Conservation (phyloP, 306 rosid species). For the Prunus salicina region DNA sequence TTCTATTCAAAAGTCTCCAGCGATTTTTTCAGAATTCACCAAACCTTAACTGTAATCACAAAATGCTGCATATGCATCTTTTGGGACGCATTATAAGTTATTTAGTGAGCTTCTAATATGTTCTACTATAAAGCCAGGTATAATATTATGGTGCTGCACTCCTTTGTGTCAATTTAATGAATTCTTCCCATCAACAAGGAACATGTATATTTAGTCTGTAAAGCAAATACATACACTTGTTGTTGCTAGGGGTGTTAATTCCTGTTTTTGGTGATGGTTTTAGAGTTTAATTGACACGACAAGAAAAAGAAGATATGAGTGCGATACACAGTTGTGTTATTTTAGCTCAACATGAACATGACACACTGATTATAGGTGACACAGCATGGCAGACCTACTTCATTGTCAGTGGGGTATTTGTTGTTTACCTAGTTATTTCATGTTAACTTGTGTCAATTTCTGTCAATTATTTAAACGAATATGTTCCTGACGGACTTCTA, state of each 20-base stretch:
- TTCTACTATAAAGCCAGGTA: too few relatives aligned
- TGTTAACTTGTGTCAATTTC: too few relatives aligned
- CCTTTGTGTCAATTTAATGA: neutral
- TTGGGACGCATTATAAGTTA: neutral
- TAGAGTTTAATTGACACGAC: neutral
- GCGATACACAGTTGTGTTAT: too few relatives aligned
- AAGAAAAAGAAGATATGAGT: too few relatives aligned
- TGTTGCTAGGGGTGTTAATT: too few relatives aligned
- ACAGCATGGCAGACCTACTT: too few relatives aligned
- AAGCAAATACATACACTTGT: neutral
- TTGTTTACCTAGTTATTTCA: too few relatives aligned
- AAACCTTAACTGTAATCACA: neutral
- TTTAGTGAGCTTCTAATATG: neutral
- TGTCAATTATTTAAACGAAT: too few relatives aligned
- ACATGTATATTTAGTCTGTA: neutral
- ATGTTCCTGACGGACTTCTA: too few relatives aligned
- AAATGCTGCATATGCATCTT: neutral
- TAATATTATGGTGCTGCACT: neutral
- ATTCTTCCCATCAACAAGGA: neutral
- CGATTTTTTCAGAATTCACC: neutral
- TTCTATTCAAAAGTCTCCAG: neutral
- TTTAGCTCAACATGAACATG: too few relatives aligned
- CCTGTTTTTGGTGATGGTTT: neutral
- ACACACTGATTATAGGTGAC: too few relatives aligned
- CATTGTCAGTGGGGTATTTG: too few relatives aligned